Evolutionary conservation across 371 early-diverging fungal genomes (phyloP).

Genomic region (Mucor velutinosus): DNA sequence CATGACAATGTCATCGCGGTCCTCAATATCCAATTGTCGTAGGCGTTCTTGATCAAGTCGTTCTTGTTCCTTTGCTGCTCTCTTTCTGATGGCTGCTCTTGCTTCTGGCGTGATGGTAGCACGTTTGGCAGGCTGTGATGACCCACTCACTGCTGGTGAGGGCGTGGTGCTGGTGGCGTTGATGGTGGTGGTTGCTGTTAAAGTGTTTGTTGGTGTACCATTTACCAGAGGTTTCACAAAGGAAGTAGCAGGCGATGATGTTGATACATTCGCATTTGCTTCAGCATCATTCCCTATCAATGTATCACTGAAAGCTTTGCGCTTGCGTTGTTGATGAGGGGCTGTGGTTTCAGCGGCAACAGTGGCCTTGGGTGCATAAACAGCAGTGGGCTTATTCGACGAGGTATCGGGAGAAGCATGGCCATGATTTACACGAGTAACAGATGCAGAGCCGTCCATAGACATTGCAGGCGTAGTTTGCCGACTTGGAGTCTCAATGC

Average conservation of each 20-base stretch:
- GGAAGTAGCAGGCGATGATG: not conserved
- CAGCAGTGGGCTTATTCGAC: not conserved
- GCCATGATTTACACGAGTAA: not conserved
- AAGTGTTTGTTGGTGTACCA: not conserved
- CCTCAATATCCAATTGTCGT: slow-evolving; percentile 15
- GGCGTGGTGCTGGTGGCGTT: too few relatives aligned
- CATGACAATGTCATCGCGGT: slow-evolving; percentile 20
- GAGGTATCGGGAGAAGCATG: not conserved
- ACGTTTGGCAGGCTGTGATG: not conserved
- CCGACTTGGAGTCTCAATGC: not conserved
- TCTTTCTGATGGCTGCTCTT: not conserved
- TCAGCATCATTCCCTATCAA: not conserved
- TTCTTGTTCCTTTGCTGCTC: not conserved
- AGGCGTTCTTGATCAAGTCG: not conserved
- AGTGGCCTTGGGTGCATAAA: not conserved
- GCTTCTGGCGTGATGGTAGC: not conserved
- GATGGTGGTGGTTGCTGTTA: not conserved
- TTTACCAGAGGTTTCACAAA: not conserved
- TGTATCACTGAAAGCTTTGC: not conserved
- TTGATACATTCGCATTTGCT: not conserved
- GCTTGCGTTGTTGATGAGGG: not conserved
- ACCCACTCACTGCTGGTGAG: not conserved
- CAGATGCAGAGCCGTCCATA: not conserved
- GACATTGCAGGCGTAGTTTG: not conserved
- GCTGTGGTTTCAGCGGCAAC: not conserved